A percentile compares a stretch with the other conserved stretches of the same genome.
Evolutionary conservation across 768 basidiomycete genomes (phyloP).

Genomic region (Macrolepiota dolichaula): DNA sequence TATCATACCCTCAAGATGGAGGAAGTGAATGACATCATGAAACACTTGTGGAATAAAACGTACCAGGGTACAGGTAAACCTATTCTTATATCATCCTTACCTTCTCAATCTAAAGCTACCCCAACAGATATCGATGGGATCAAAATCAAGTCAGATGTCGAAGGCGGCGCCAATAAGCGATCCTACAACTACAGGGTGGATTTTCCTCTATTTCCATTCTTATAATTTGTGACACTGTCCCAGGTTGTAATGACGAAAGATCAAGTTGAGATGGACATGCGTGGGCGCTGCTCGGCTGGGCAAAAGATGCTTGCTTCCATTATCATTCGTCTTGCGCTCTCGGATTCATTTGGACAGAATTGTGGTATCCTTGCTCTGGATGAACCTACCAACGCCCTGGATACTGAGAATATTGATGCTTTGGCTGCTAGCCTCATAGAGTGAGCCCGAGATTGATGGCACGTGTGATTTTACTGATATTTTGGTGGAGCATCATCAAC

Average conservation of each 20-base stretch:
- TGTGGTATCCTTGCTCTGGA: conserved; percentile 97
- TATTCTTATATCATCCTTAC: conserved; percentile 6
- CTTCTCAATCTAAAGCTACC: conserved; percentile 9
- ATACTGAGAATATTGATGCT: conserved; percentile 94
- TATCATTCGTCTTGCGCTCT: conserved; percentile 94
- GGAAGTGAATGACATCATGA: conserved; percentile 98
- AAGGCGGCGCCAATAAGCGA: conserved; percentile 85
- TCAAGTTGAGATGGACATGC: conserved; percentile 99
- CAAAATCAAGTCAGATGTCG: conserved; percentile 89
- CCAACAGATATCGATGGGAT: conserved; percentile 92
- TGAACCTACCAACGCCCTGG: conserved; percentile 97
- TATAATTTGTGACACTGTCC: conserved; percentile 11
- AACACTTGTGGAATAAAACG: conserved; percentile 96
- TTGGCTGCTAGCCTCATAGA: conserved; percentile 89
- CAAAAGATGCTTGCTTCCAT: conserved; percentile 99
- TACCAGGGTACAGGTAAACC: conserved; percentile 93
- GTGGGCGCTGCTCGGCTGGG: conserved; percentile 95
- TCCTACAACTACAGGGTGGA: conserved; percentile 95
- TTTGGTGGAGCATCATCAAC: conserved; percentile 74
- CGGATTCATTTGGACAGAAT: conserved; percentile 96
- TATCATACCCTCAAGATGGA: conserved; percentile 98
- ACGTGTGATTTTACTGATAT: conserved; percentile 9
- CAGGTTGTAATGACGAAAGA: conserved; percentile 99
- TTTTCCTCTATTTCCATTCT: conserved; percentile 15
- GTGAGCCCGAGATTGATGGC: conserved; percentile 43